phyloP scores from a whole-genome alignment of 805 yeast species.

The Nakazawaea sp. region DNA sequence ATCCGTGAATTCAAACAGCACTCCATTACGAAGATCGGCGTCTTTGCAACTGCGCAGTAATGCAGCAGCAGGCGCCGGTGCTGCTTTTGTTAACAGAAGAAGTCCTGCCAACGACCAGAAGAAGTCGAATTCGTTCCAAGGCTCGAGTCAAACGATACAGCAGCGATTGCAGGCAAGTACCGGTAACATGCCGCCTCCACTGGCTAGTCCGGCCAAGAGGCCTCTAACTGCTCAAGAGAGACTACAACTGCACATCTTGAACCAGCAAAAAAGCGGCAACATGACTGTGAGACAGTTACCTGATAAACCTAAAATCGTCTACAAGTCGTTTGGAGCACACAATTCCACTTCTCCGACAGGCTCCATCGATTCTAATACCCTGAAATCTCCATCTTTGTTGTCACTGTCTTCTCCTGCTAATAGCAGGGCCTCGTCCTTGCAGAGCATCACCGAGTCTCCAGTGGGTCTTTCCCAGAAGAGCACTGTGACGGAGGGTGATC shows the following conservation, averaged over 20 bases:
- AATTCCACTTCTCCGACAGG: constrained; percentile 3
- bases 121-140: constrained; percentile 4
- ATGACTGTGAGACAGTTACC: constrained; percentile 21
- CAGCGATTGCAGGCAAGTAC: neutral
- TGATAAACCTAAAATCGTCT: constrained; percentile 15
- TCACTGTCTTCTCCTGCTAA: constrained; percentile 5
- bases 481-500: constrained; percentile 12
- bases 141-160: neutral
- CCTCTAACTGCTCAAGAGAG: constrained; percentile 27
- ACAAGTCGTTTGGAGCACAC: constrained; percentile 14
- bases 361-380: constrained; percentile 4
- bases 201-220: constrained; percentile 9
- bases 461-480: neutral
- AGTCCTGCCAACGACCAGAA: neutral
- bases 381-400: neutral
- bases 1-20: too few relatives aligned
- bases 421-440: constrained; percentile 18
- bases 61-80: constrained; percentile 11
- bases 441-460: constrained; percentile 17
- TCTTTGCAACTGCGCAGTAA: constrained; percentile 3
- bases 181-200: neutral
- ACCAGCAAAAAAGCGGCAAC: constrained; percentile 24
- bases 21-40: constrained; percentile 3
- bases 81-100: constrained; percentile 8
- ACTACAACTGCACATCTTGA: constrained; percentile 26